Evolutionary conservation across 2,329 filamentous ascomycete species (phyloP), one percentile per base, ranked within the genome.

Genomic region (Penicillium sp.): DNA sequence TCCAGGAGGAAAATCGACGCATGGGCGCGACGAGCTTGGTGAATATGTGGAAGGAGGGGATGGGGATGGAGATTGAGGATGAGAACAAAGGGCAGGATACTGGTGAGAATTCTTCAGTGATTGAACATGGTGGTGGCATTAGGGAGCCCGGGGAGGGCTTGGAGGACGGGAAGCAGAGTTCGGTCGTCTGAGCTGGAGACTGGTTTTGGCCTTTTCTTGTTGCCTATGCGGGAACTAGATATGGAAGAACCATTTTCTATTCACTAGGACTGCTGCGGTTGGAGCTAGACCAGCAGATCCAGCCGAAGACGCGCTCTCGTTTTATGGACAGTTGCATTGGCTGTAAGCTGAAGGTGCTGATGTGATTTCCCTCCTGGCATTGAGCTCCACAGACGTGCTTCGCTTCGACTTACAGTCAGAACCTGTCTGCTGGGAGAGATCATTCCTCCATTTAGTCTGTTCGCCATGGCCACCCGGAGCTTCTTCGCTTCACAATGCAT

Each of bases 1-100:
- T 61, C 28, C 38, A 49, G 33, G 37, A 33, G 38, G 49, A 61
- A 31, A 61, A 58, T 44, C 50, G 55, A 53, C 31, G 48, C 41
- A 51, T 63, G 52, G 64, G 65, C 5, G 63, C 51, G 19, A 50
- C 37, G 33, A 65, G 60, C 28, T 57, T 69, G 55, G 53, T 54
- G 52, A 40, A 44, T 38, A 35, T 64, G 38, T 63, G 57, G 54
- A 47, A 48, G 49, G 57, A 57, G 35, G 60, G 62, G n/a, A 42
- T 50, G 37, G 34, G 26, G 5, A 37, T 57, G 6, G 34, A 56
- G 6, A 32, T 34, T 17, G 22, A 31, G 7, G 4, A 6, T 22
- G n/a, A 44, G 22, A 21, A 29, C n/a, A 24, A 19, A 10, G 19
- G 6, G 3, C 13, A 21, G n/a, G 17, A 9, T 29, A 21, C n/a